Conservation (phyloP, 164 flowering plant species). For the Vitis cinerea region DNA sequence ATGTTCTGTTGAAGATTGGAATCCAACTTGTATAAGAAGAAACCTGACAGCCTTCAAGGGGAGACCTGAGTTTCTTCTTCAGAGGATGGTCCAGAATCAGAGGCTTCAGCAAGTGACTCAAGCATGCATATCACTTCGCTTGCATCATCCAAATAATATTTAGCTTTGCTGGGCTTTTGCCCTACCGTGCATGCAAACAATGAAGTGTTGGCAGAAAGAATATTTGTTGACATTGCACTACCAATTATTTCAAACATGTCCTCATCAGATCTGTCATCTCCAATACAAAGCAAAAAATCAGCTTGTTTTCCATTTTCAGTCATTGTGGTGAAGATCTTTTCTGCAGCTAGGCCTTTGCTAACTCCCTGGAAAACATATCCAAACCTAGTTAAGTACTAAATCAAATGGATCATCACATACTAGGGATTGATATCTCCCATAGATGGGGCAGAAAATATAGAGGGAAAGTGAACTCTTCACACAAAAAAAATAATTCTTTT, state of each 20-base stretch:
- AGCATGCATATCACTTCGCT: conserved; percentile 47
- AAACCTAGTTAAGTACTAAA: not conserved
- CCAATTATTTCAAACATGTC: conserved; percentile 57
- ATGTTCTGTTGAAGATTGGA: too few species aligned
- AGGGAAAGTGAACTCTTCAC: too few species aligned
- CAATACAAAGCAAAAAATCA: conserved; percentile 52
- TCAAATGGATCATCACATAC: too few species aligned
- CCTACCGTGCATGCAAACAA: conserved; percentile 69
- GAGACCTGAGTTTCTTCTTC: conserved; percentile 15
- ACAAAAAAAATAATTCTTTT: too few species aligned
- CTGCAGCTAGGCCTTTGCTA: conserved; percentile 48
- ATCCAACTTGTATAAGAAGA: too few species aligned
- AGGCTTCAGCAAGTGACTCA: conserved; percentile 43
- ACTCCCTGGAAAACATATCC: conserved; percentile 36
- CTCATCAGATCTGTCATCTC: conserved; percentile 64
- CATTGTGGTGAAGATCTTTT: conserved; percentile 44
- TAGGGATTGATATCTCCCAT: not conserved
- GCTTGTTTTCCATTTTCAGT: conserved; percentile 31
- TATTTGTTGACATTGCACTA: conserved; percentile 20
- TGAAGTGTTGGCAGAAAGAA: conserved; percentile 28
- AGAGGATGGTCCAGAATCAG: conserved; percentile 28
- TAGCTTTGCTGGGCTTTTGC: conserved; percentile 56
- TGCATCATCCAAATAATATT: conserved; percentile 53
- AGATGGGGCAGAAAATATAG: not conserved
- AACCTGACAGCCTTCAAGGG: conserved; percentile 5